A percentile compares a stretch with the other conserved stretches of the same genome.
phyloP scores from a whole-genome alignment of 179 eudicot species.

The Dionaea muscipula region DNA sequence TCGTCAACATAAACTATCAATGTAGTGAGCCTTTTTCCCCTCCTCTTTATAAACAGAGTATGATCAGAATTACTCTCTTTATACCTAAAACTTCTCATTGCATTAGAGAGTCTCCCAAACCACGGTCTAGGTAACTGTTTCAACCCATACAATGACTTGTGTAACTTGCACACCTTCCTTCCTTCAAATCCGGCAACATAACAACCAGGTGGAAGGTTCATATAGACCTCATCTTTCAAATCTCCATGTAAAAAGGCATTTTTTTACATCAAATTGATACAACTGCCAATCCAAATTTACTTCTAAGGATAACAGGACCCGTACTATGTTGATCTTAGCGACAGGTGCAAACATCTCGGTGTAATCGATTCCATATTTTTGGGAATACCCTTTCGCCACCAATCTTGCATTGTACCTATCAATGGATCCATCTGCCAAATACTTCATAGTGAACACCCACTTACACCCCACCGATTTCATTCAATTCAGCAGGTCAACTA shows the following conservation, averaged over 20 bases:
- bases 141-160: neutral
- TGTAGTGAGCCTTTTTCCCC: neutral
- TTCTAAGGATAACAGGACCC: slow-evolving; percentile 1
- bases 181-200: neutral
- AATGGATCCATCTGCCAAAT: slow-evolving; percentile 1
- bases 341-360: slow-evolving; percentile 5
- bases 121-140: slow-evolving; percentile 1
- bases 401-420: neutral
- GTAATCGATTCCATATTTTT: slow-evolving; percentile 5
- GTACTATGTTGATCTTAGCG: slow-evolving; percentile 7
- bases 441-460: neutral
- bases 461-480: slow-evolving; percentile 1
- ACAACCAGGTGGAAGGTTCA: slow-evolving; percentile 6
- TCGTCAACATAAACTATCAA: slow-evolving; percentile 5
- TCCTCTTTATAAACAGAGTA: neutral
- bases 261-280: neutral
- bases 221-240: neutral
- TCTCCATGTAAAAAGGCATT: neutral
- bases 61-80: neutral
- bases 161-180: neutral
- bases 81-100: slow-evolving; percentile 1
- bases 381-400: slow-evolving; percentile 5
- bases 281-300: neutral
- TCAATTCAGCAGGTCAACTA: neutral
- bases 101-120: slow-evolving; percentile 4